Percentiles rank a stretch among this genome's conserved stretches.
These are phyloP conservation scores for Heterobasidion annosum DNA, from an alignment of 1,284 basidiomycete species.

Conservation along the genomic window DNA sequence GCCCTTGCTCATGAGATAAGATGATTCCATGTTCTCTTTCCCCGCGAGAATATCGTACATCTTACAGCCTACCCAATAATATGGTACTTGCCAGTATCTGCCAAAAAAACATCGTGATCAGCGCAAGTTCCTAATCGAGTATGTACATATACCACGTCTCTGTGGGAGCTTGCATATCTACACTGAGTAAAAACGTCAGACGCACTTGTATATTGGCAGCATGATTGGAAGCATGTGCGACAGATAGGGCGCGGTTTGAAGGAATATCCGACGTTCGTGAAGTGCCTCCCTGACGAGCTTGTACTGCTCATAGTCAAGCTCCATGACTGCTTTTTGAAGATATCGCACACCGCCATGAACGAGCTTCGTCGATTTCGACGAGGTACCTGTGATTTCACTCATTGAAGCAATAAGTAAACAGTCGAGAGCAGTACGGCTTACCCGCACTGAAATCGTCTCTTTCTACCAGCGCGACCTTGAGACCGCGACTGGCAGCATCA, in stretches of 20 bases:
- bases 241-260: conserved; percentile 94
- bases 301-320: conserved; percentile 95
- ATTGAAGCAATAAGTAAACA: neutral
- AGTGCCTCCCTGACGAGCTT: conserved; percentile 94
- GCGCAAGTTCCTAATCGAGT: neutral
- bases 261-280: conserved; percentile 88
- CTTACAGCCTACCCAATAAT: conserved; percentile 95
- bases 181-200: neutral
- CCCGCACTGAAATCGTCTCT: conserved; percentile 89
- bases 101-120: conserved; percentile 3
- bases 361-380: conserved; percentile 95
- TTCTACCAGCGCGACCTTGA: conserved; percentile 92
- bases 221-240: conserved; percentile 91
- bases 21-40: conserved; percentile 93
- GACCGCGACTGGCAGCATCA: conserved; percentile 87
- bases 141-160: neutral
- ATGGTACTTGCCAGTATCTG: conserved; percentile 95
- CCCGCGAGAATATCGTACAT: conserved; percentile 95
- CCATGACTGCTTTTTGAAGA: conserved; percentile 93
- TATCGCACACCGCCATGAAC: conserved; percentile 98
- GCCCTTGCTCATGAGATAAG: conserved; percentile 90
- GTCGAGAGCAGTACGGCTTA: conserved; percentile 20
- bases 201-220: conserved; percentile 84
- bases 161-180: neutral
- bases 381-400: conserved; percentile 55